Conservation (phyloP, 192 early-diverging fungal genomes). For the Gaertneriomyces sp. region DNA sequence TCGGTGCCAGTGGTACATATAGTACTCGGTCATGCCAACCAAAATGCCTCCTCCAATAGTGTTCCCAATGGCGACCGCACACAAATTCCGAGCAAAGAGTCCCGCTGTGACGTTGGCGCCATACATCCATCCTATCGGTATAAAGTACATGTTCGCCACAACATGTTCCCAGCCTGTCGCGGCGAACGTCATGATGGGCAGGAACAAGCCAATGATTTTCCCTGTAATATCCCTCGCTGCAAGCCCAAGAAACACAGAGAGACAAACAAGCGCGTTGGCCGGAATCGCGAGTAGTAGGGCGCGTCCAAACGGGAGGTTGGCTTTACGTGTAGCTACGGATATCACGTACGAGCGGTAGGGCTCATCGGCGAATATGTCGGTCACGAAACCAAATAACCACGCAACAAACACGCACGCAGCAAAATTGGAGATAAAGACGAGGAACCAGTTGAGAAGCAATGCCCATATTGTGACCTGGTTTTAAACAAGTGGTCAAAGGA, state of each 20-base stretch:
- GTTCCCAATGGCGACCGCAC: conserved; percentile 27
- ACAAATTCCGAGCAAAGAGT: conserved; percentile 16
- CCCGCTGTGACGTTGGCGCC: conserved; percentile 23
- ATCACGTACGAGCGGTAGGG: conserved; percentile 28
- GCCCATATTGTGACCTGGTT: conserved; percentile 8
- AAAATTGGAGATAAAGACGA: conserved; percentile 33
- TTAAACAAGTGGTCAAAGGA: neutral
- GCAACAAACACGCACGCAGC: conserved; percentile 17
- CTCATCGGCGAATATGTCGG: conserved; percentile 26
- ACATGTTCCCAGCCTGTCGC: conserved; percentile 33
- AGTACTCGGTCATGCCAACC: conserved; percentile 31
- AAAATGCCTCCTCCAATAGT: conserved; percentile 33
- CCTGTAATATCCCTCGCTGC: conserved; percentile 34
- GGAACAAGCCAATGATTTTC: conserved; percentile 31
- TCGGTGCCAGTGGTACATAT: conserved; percentile 37
- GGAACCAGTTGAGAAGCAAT: conserved; percentile 29
- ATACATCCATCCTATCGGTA: conserved; percentile 27
- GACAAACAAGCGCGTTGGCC: conserved; percentile 37
- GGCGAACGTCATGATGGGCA: conserved; percentile 33
- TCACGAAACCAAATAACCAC: conserved; percentile 28
- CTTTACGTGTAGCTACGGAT: conserved; percentile 23
- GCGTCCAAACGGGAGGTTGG: conserved; percentile 22
- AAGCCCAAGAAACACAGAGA: conserved; percentile 32
- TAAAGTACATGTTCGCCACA: conserved; percentile 37
- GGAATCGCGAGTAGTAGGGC: conserved; percentile 30